These are phyloP conservation scores for Trichophyton benhamiae DNA, from an alignment of 2,329 filamentous ascomycete genomes.

Conservation along the genomic window DNA sequence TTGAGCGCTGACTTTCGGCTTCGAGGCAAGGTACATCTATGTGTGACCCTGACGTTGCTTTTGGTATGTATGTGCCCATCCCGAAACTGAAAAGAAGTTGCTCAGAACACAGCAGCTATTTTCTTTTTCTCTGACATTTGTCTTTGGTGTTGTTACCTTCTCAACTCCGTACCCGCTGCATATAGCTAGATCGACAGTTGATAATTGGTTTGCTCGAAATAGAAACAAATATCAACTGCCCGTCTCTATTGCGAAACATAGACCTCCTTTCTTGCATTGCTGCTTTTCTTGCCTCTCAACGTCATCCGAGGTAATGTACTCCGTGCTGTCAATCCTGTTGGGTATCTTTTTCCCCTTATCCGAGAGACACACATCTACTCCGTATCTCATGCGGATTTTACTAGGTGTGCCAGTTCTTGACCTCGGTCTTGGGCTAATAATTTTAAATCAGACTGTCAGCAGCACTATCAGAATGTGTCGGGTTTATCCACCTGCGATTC, in stretches of 20 bases:
- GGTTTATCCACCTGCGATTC: not conserved
- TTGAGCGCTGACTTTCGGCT: constrained; percentile 1
- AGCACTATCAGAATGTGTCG: not conserved
- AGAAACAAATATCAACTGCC: not conserved
- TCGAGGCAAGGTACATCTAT: not conserved
- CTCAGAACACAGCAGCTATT: constrained; percentile 1
- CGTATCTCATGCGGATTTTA: not conserved
- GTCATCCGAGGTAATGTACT: not conserved
- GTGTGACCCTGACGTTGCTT: not conserved
- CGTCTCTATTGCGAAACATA: not conserved
- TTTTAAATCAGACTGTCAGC: not conserved
- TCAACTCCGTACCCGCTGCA: not conserved
- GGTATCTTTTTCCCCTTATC: not conserved
- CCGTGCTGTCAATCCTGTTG: not conserved
- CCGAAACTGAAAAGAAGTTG: constrained; percentile 3
- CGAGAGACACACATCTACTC: too few species aligned
- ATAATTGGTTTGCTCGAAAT: not conserved
- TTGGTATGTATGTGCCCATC: constrained; percentile 2
- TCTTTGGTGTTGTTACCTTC: not conserved
- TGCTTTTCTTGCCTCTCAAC: not conserved
- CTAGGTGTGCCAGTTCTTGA: not conserved
- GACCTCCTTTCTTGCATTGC: not conserved
- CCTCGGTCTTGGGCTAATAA: not conserved
- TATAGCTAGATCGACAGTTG: not conserved
- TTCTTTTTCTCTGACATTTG: not conserved